phyloP scores from a whole-genome alignment of 2,329 filamentous ascomycete species.

The Myriosclerotinia duriaeana region DNA sequence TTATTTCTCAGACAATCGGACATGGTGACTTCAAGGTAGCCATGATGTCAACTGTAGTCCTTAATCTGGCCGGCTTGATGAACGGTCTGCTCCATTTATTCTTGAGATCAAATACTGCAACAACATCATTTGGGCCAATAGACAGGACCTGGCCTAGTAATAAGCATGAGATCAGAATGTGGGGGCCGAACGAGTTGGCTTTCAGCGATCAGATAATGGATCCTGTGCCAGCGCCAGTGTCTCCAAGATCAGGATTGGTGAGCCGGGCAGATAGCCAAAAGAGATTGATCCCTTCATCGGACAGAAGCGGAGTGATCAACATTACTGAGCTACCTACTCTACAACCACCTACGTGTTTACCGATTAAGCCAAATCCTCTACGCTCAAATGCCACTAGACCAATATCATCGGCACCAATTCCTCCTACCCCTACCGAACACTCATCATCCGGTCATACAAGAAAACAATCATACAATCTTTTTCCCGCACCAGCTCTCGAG shows the following conservation, averaged over 20 bases:
- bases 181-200: constrained; percentile 44
- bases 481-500: constrained; percentile 30
- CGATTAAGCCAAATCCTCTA: constrained; percentile 21
- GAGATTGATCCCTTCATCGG: constrained; percentile 29
- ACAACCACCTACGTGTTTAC: constrained; percentile 23
- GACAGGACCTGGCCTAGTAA: constrained; percentile 49
- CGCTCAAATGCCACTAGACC: constrained; percentile 24
- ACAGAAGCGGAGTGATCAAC: constrained; percentile 33
- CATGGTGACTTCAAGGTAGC: constrained; percentile 51
- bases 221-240: constrained; percentile 34
- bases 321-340: constrained; percentile 32
- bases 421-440: neutral
- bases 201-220: constrained; percentile 36
- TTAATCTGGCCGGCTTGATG: constrained; percentile 65
- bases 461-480: constrained; percentile 39
- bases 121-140: constrained; percentile 54
- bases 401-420: neutral
- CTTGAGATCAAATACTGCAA: constrained; percentile 60
- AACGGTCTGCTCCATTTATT: constrained; percentile 66
- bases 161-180: constrained; percentile 50
- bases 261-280: constrained; percentile 31
- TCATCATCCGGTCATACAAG: constrained; percentile 24
- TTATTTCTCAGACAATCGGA: constrained; percentile 56
- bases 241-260: constrained; percentile 24
- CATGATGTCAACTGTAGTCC: constrained; percentile 64